Evolutionary conservation across 768 basidiomycete genomes (phyloP).

Genomic region (Boletus sp.): DNA sequence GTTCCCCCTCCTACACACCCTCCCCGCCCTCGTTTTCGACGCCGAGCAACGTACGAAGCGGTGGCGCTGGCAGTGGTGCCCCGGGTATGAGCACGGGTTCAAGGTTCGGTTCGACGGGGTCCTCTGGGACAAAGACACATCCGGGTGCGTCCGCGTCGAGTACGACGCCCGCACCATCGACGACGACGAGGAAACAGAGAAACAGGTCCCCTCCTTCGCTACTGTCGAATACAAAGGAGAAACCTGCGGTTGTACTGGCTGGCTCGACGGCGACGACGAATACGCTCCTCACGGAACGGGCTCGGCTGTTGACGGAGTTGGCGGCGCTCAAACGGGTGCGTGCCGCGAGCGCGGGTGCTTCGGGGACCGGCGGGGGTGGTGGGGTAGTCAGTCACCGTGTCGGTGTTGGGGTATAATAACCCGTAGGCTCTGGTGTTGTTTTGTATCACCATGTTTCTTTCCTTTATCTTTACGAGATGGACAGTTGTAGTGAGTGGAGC

Average conservation of each 20-base stretch:
- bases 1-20: slow-evolving; percentile 14
- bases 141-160: background rate
- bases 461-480: background rate
- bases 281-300: slow-evolving; percentile 55
- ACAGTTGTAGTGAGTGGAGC: no score
- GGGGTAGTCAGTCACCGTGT: background rate
- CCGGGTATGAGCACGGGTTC: background rate
- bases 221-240: background rate
- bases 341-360: slow-evolving; percentile 3
- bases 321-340: slow-evolving; percentile 40
- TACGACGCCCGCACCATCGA: background rate
- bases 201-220: background rate
- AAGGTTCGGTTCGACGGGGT: background rate
- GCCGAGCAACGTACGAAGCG: background rate
- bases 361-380: background rate
- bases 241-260: background rate
- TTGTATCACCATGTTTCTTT: background rate
- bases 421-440: background rate
- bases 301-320: slow-evolving; percentile 51
- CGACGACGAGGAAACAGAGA: background rate
- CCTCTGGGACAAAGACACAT: background rate
- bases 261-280: slow-evolving; percentile 42
- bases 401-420: slow-evolving; percentile 9
- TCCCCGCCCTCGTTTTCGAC: slow-evolving; percentile 4
- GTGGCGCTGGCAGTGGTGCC: background rate